Percentiles rank a stretch among this genome's conserved stretches.
These are phyloP conservation scores for Phanerochaete carnosa DNA, from an alignment of 768 basidiomycete species.

Conservation along the genomic window DNA sequence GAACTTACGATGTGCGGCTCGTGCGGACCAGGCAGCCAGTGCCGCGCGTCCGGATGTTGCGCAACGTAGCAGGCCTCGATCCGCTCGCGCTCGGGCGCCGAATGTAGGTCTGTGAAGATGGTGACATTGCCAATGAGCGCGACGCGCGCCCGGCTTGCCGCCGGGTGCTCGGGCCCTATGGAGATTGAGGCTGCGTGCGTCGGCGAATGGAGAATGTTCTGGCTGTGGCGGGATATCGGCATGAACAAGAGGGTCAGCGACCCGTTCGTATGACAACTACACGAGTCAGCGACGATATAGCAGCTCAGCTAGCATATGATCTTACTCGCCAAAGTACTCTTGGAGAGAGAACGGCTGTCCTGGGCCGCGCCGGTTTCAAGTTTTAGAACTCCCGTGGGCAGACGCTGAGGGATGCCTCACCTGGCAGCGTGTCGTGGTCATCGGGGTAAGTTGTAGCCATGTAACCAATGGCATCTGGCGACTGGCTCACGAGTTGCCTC, in stretches of 20 bases:
- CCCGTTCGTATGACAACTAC: slow-evolving; percentile 48
- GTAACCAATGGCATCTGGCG: slow-evolving; percentile 37
- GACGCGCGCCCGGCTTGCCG: slow-evolving; percentile 44
- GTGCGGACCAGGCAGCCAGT: slow-evolving; percentile 47
- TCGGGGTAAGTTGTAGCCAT: slow-evolving; percentile 49
- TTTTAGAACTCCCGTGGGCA: neutral
- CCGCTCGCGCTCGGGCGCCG: slow-evolving; percentile 28
- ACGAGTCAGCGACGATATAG: neutral
- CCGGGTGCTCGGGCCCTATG: slow-evolving; percentile 35
- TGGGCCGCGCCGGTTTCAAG: slow-evolving; percentile 13
- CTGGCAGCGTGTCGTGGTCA: slow-evolving; percentile 36
- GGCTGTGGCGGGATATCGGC: slow-evolving; percentile 51
- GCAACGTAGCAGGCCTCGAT: slow-evolving; percentile 41
- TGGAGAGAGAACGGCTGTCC: slow-evolving; percentile 48
- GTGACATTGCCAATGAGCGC: slow-evolving; percentile 48
- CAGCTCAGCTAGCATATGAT: slow-evolving; percentile 17
- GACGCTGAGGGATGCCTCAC: slow-evolving; percentile 21
- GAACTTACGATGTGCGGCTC: slow-evolving; percentile 42
- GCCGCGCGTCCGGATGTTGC: slow-evolving; percentile 47
- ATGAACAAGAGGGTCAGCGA: slow-evolving; percentile 51
- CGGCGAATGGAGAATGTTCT: slow-evolving; percentile 42
- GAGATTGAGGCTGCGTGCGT: slow-evolving; percentile 43
- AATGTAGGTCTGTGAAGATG: slow-evolving; percentile 32
- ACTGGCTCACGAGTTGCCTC: slow-evolving; percentile 37
- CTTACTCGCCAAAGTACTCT: slow-evolving; percentile 49